Conservation (phyloP, 768 basidiomycete genomes). For the Xerocomus brunneocitrinus region DNA sequence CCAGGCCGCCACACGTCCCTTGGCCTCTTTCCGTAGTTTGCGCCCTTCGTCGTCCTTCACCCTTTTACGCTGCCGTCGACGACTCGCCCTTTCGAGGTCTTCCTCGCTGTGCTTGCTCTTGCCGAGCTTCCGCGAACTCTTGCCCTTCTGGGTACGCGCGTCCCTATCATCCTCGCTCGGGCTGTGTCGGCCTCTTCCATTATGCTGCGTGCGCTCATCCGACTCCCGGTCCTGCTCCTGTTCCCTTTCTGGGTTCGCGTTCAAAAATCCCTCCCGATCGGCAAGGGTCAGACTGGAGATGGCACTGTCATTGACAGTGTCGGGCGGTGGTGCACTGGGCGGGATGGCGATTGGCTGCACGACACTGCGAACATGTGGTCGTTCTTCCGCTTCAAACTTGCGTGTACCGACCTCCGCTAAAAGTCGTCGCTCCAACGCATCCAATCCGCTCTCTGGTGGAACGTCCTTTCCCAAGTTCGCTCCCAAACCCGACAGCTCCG, state of each 20-base stretch:
- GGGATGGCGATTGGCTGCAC: constrained; percentile 39
- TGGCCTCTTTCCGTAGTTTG: constrained; percentile 44
- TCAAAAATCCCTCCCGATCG: constrained; percentile 21
- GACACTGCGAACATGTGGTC: constrained; percentile 35
- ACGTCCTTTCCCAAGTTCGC: constrained; percentile 19
- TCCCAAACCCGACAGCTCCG: constrained; percentile 23
- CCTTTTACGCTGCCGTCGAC: constrained; percentile 26
- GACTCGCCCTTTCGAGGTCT: constrained; percentile 22
- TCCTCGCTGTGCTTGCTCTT: constrained; percentile 27
- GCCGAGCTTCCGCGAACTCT: constrained; percentile 15
- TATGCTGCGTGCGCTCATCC: constrained; percentile 31
- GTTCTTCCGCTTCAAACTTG: constrained; percentile 29
- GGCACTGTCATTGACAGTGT: constrained; percentile 39
- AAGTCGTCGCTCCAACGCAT: constrained; percentile 66
- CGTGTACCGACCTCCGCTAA: constrained; percentile 72
- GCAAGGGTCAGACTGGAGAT: constrained; percentile 46
- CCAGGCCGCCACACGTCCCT: constrained; percentile 77
- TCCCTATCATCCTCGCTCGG: constrained; percentile 32
- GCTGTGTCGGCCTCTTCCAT: constrained; percentile 19
- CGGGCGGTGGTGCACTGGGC: constrained; percentile 21
- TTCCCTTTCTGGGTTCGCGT: constrained; percentile 16
- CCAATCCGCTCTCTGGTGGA: constrained; percentile 52
- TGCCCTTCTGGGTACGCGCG: constrained; percentile 28
- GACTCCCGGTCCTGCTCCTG: constrained; percentile 30
- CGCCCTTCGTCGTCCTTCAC: constrained; percentile 36